Conservation (phyloP, 1,284 basidiomycete genomes). For the Ustilago loliicola region DNA sequence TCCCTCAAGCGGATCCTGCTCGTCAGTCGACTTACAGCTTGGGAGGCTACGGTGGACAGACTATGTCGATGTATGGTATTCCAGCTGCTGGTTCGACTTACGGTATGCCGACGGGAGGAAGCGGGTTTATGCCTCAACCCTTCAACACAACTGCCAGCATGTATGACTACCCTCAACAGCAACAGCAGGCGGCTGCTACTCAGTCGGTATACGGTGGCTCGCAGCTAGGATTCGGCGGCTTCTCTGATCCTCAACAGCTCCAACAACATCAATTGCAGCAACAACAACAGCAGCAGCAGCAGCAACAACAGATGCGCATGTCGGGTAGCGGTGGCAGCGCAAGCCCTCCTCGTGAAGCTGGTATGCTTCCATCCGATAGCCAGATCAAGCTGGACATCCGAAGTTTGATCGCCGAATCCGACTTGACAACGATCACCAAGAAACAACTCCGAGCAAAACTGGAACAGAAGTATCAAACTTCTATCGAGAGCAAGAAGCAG, state of each 20-base stretch:
- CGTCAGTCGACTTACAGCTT: conserved; percentile 57
- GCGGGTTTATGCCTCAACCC: conserved; percentile 53
- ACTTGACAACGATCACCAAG: conserved; percentile 65
- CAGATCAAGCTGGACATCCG: conserved; percentile 64
- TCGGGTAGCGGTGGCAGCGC: conserved; percentile 21
- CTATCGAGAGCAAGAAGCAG: conserved; percentile 63
- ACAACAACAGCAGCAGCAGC: conserved; percentile 14
- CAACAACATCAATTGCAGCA: conserved; percentile 20
- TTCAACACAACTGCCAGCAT: conserved; percentile 46
- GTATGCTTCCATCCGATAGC: conserved; percentile 57
- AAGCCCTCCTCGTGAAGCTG: conserved; percentile 37
- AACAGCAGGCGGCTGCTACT: background rate
- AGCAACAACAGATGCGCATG: conserved; percentile 8
- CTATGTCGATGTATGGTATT: conserved; percentile 62
- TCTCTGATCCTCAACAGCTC: conserved; percentile 14
- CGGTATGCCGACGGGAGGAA: conserved; percentile 32
- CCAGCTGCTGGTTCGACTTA: conserved; percentile 34
- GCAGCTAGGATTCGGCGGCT: conserved; percentile 38
- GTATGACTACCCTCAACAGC: conserved; percentile 48
- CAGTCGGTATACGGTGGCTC: conserved; percentile 55
- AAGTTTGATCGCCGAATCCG: conserved; percentile 57
- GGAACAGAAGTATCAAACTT: conserved; percentile 55
- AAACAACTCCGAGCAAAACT: conserved; percentile 62
- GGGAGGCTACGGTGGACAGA: conserved; percentile 50
- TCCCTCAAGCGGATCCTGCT: conserved; percentile 44